phyloP scores from a whole-genome alignment of 2,329 filamentous ascomycete species.

The Metarhizium brunneum region DNA sequence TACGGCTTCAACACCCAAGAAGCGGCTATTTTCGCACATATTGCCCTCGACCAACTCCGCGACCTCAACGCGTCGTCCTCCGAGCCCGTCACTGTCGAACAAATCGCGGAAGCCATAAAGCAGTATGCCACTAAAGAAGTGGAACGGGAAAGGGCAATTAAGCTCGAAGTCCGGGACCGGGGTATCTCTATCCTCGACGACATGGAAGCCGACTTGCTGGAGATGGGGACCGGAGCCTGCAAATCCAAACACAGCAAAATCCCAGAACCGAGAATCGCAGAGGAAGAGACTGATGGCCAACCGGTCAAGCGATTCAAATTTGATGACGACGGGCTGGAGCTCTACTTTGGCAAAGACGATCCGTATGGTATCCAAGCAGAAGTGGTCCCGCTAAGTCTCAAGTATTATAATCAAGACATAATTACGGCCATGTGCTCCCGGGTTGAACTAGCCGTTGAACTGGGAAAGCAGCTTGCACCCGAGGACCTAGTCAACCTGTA shows the following conservation, averaged over 20 bases:
- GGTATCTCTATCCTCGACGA: conserved; percentile 8
- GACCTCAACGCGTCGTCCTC: conserved; percentile 6
- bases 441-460: conserved; percentile 42
- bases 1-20: conserved; percentile 12
- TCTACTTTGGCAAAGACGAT: conserved; percentile 19
- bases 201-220: conserved; percentile 7
- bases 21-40: conserved; percentile 12
- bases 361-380: conserved; percentile 15
- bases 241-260: conserved; percentile 2
- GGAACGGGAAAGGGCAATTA: conserved; percentile 3
- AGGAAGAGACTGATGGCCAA: conserved; percentile 8
- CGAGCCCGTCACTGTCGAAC: conserved; percentile 9
- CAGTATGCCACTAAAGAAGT: conserved; percentile 11
- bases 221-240: neutral
- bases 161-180: conserved; percentile 1
- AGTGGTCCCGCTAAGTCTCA: conserved; percentile 6
- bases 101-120: conserved; percentile 14
- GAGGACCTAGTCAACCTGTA: conserved; percentile 55
- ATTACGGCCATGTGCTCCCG: conserved; percentile 33
- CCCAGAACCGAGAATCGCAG: conserved; percentile 5
- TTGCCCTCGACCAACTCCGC: conserved; percentile 13
- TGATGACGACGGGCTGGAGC: conserved; percentile 13
- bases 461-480: conserved; percentile 45
- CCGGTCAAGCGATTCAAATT: conserved; percentile 20
- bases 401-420: conserved; percentile 27